Evolutionary conservation across 2,329 filamentous ascomycete species (phyloP), one percentile per base, ranked within the genome.

Genomic region (Thielaviopsis euricoi): DNA sequence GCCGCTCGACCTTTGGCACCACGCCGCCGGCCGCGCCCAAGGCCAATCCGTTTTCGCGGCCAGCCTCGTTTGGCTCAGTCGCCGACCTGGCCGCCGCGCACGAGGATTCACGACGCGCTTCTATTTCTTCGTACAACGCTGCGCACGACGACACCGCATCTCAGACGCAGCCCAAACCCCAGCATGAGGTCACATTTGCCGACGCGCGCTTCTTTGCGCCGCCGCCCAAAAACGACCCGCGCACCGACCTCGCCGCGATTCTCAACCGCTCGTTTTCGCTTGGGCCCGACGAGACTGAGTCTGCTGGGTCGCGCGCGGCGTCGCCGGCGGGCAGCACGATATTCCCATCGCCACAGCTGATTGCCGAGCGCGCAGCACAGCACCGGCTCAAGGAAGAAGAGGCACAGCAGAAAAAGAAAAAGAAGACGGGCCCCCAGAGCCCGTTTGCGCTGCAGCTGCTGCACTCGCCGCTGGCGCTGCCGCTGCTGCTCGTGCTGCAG

Each of bases 191-290:
- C 51, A 67, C 73, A 50, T 79, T 81, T 56, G 74, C 80, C 57
- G 77, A 78, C 56, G 77, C 77, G 19, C 74, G 78, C 67, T 80
- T 78, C 67, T 75, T 76, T 6, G 68, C 71, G 7, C 61, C 65
- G n/a, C 51, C 50, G 7, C 22, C 52, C 15, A 50, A 55, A 17
- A 66, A 67, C 55, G 71, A 73, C 55, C 68, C 70, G 53, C 64
- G 69, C 19, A 67, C 66, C 54, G 62, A 65, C 7, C 60, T 73
- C 53, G 68, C 69, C 0, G 69, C 70, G 21, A 62, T 72, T 21
- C 68, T 73, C 53, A 66, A 64, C 25, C 64, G 66, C 51, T 67
- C 67, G 37, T 71, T 73, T 55, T 66, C 63, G 6, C 61, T 73
- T 1, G 66, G 64, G 29, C 62, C 55, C 1, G 58, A 60, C 21